Evolutionary conservation across 495 filamentous ascomycete species (phyloP).

Genomic region (Lepidopterella palustris): DNA sequence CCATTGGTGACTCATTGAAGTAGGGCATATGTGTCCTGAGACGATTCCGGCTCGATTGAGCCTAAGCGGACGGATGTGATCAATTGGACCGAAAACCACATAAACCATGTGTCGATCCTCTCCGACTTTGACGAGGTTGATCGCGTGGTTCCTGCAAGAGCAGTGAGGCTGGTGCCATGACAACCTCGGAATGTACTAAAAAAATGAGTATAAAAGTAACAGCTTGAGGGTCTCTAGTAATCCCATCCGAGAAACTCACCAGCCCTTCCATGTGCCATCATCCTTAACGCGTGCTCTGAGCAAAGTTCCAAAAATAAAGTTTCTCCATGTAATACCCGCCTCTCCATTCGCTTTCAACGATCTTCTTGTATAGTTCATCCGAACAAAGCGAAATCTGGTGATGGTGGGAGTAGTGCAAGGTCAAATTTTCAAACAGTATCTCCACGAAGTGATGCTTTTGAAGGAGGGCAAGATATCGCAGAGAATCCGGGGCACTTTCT

Average conservation of each 20-base stretch:
- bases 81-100: slow-evolving; percentile 64
- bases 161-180: not conserved
- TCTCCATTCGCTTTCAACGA: slow-evolving; percentile 50
- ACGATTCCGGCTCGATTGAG: slow-evolving; percentile 39
- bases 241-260: slow-evolving; percentile 8
- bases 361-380: slow-evolving; percentile 55
- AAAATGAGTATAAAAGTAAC: no score
- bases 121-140: slow-evolving; percentile 58
- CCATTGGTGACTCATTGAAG: slow-evolving; percentile 45
- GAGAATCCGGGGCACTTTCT: slow-evolving; percentile 12
- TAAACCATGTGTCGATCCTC: slow-evolving; percentile 54
- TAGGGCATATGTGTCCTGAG: slow-evolving; percentile 38
- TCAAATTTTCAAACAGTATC: slow-evolving; percentile 67
- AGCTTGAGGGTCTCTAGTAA: no score
- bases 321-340: slow-evolving; percentile 78
- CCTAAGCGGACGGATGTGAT: slow-evolving; percentile 49
- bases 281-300: slow-evolving; percentile 44
- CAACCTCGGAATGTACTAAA: not conserved
- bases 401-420: slow-evolving; percentile 52
- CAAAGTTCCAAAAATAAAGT: slow-evolving; percentile 58
- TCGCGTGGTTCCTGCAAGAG: slow-evolving; percentile 52
- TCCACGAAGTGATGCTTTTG: slow-evolving; percentile 48
- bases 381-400: slow-evolving; percentile 48
- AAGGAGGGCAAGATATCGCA: slow-evolving; percentile 36
- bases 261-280: slow-evolving; percentile 28